Conservation (phyloP, 176 grass and related monocot species). For the Microstegium vimineum region DNA sequence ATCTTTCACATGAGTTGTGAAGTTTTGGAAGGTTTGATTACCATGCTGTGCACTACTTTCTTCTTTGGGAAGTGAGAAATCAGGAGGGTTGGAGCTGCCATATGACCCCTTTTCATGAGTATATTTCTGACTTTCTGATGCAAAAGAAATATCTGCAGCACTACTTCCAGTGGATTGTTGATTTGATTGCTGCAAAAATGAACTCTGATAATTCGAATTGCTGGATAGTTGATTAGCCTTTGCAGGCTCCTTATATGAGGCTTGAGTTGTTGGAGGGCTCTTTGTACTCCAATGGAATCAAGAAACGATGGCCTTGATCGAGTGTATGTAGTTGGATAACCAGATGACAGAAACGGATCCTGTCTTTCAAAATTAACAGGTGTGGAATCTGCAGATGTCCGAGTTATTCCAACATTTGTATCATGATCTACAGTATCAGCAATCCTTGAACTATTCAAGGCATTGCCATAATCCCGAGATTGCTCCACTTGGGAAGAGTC, state of each 20-base stretch:
- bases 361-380: constrained; percentile 46
- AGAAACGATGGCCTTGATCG: constrained; percentile 79
- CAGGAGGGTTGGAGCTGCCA: constrained; percentile 27
- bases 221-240: constrained; percentile 33
- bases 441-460: constrained; percentile 26
- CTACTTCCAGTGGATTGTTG: constrained; percentile 29
- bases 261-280: constrained; percentile 40
- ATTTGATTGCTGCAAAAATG: constrained; percentile 36
- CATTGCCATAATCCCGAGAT: constrained; percentile 21
- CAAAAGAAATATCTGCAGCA: constrained; percentile 34
- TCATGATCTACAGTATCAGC: constrained; percentile 34
- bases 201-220: constrained; percentile 43
- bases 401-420: constrained; percentile 30
- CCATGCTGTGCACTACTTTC: constrained; percentile 14
- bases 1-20: constrained; percentile 54
- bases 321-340: constrained; percentile 52
- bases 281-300: constrained; percentile 79
- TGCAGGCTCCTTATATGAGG: constrained; percentile 28
- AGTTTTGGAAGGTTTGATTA: constrained; percentile 37
- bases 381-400: constrained; percentile 30
- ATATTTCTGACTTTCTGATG: constrained; percentile 37
- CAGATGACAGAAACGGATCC: constrained; percentile 44
- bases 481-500: constrained; percentile 40
- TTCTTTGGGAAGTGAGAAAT: constrained; percentile 47
- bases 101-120: constrained; percentile 40